Evolutionary conservation across 768 basidiomycete genomes (phyloP).

Genomic region (Lactarius hatsudake): DNA sequence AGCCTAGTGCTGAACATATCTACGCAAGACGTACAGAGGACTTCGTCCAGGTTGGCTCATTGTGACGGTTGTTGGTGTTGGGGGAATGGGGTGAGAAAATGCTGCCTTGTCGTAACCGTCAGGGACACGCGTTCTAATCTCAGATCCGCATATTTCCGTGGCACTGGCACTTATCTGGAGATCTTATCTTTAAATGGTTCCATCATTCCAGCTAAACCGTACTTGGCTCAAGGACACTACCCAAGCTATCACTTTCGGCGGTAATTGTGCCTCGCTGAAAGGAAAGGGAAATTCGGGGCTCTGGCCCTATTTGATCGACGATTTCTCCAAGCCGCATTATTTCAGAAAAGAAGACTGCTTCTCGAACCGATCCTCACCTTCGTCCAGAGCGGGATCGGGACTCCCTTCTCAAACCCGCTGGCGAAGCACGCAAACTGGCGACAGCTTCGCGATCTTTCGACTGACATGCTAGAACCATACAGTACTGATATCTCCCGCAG

Average conservation of each 20-base stretch:
- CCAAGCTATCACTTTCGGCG: not conserved
- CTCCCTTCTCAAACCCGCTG: not conserved
- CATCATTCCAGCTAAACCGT: not conserved
- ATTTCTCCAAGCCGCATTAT: constrained; percentile 11
- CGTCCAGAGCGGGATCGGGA: constrained; percentile 10
- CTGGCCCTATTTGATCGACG: constrained; percentile 18
- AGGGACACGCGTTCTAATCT: constrained; percentile 7
- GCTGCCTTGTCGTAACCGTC: not conserved
- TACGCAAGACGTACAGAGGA: constrained; percentile 23
- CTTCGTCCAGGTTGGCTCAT: constrained; percentile 30
- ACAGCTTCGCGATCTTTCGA: not conserved
- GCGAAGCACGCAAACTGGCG: not conserved
- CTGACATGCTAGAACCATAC: not conserved
- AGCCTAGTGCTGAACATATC: not conserved
- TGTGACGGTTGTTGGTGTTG: not conserved
- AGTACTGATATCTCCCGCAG: not conserved
- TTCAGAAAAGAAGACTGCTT: not conserved
- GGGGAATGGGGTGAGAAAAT: constrained; percentile 1
- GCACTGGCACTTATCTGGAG: not conserved
- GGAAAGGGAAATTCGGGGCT: not conserved
- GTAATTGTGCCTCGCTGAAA: not conserved
- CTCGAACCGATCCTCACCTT: constrained; percentile 16
- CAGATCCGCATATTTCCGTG: constrained; percentile 1
- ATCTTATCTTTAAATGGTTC: not conserved
- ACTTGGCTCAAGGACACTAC: not conserved